Evolutionary conservation across 495 filamentous ascomycete genomes (phyloP), one percentile per base, ranked within the genome.

Genomic region (Penicillium cosmopolitanum): DNA sequence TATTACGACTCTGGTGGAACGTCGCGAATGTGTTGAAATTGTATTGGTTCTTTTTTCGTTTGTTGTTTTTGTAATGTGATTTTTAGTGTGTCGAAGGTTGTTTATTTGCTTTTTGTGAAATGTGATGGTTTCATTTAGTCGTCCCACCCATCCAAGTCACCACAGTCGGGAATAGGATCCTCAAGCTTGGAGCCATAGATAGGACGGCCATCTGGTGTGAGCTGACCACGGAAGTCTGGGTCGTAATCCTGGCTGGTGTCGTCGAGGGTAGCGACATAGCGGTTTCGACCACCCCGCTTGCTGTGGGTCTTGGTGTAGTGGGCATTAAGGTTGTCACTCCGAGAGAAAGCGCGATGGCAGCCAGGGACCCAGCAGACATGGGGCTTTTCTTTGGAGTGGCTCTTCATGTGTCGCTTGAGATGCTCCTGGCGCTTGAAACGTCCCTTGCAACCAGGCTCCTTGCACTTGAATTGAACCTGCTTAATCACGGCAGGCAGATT

Each of bases 401-500:
- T 85, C 59, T 80, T 78, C 66, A 82, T 80, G 64, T 90, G 87
- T 15, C 87, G 76, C 69, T 87, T 88, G 1, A 88, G 68, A 57
- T 89, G 87, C 57, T 89, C 87, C 36, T 83, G 81, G 47, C 86
- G 68, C 70, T 85, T 85, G 65, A 87, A 86, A 1, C 74, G 72
- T 0, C 74, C 77, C 60, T 80, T 79, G 64, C 79, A 84, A 13
- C 71, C 74, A 9, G 73, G 72, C 35, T 80, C 71, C 35, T 77
- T 73, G 73, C 82, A 84, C 58, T 71, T 77, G 65, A 80, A 80
- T 42, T 79, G 77, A 0, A 80, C 77, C 57, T 79, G 73, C 60
- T 75, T 76, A 23, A 76, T 75, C 53, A 75, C 73, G 1, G 70
- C 63, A 21, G 74, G 75, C 1, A 80, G 60, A 56, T 74, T 77